Evolutionary conservation across 2,329 filamentous ascomycete species (phyloP), one percentile per base, ranked within the genome.

Genomic region (Aphanocladium album): DNA sequence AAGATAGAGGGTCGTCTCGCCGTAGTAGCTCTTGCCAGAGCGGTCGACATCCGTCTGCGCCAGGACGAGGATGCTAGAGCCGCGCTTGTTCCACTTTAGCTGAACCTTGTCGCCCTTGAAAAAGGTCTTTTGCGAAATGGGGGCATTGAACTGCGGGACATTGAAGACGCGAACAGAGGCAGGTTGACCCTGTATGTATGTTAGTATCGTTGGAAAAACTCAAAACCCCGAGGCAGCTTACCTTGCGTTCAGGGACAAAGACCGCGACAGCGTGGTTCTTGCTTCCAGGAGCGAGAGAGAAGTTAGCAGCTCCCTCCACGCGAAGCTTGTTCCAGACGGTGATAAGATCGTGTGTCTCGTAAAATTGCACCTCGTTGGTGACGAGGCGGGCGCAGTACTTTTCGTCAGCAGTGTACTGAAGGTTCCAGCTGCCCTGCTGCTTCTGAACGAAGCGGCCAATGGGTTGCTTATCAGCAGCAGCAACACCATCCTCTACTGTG

Each of bases 41-140:
- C 95, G 96, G 78, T 99, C 95, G 58, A 98, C 95, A 64, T 99
- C 95, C 35, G 95, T 99, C 80, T 98, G 93, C 60, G 95, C 93
- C 70, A 99, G 85, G 66, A 98, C 93, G 70, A 99, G 89, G 72
- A 98, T 77, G 73, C 89, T 93, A 41, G 93, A 96, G 57, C 95
- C 95, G 64, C 91, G 82, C 67, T 89, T 85, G 77, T 99, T 99
- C 95, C 95, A 99, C 80, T 97, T 97, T 72, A 99, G 80, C 77
- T 97, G 92, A 52, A 99, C 93, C 80, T 98, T 98, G 81, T 99
- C 95, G 65, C 93, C 93, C 80, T 99, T 99, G 86, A 92, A 99
- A 73, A 99, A 99, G 1, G 89, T 97, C 87, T 99, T 99, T 74
- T 98, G 93, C 43, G 93, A 97, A 54, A 96, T 87, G 5, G 93